Percentiles rank a stretch among this genome's conserved stretches.
phyloP scores from a whole-genome alignment of 1,284 basidiomycete genomes.

The Tylopilus sp. region DNA sequence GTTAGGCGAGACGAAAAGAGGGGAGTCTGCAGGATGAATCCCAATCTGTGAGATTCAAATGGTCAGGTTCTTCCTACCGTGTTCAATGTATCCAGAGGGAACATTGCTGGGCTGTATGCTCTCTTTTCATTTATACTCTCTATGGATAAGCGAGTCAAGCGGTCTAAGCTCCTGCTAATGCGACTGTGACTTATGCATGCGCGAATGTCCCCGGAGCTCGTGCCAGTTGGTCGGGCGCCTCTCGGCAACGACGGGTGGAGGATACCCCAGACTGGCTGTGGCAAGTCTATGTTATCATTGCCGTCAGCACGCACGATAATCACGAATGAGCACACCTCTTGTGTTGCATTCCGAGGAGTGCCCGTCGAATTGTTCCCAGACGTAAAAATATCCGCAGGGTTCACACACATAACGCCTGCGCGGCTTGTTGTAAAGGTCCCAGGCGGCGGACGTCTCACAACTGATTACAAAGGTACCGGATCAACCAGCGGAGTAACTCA shows the following conservation, averaged over 20 bases:
- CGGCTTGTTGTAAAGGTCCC: neutral
- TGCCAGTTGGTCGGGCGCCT: too few relatives aligned
- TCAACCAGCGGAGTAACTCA: neutral
- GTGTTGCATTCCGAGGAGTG: too few relatives aligned
- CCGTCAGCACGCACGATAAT: neutral
- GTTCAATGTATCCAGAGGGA: slow-evolving; percentile 26
- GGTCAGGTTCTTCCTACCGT: slow-evolving; percentile 27
- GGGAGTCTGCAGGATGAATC: too few relatives aligned
- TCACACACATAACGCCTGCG: neutral
- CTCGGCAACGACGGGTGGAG: neutral
- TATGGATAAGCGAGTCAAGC: neutral
- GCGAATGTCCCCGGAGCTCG: neutral
- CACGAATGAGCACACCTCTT: neutral
- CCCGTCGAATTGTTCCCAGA: neutral
- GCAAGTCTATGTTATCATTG: too few relatives aligned
- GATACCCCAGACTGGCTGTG: neutral
- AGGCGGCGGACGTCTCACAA: neutral
- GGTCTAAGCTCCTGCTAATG: neutral
- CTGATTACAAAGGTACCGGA: neutral
- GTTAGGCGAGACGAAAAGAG: too few relatives aligned
- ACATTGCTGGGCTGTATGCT: neutral
- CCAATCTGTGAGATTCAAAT: slow-evolving; percentile 1
- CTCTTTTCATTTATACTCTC: neutral
- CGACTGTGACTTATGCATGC: neutral
- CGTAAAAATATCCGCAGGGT: neutral